Evolutionary conservation across 768 basidiomycete species (phyloP).

Genomic region (Hortiboletus campestris): DNA sequence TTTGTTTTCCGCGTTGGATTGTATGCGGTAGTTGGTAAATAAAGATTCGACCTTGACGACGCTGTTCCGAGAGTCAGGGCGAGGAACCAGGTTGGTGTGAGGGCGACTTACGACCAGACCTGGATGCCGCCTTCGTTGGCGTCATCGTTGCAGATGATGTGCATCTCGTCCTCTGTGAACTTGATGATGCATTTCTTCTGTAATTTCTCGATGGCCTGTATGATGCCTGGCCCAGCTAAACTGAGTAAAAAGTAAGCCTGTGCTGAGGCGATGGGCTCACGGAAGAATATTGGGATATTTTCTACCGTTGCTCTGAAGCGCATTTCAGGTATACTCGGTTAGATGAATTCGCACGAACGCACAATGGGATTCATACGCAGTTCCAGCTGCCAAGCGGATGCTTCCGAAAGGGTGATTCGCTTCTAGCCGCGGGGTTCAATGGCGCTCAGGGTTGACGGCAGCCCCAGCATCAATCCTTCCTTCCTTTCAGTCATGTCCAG

Average conservation of each 20-base stretch:
- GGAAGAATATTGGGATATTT: constrained; percentile 55
- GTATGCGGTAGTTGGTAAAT: constrained; percentile 78
- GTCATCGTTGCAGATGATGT: constrained; percentile 81
- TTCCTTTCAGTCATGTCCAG: constrained; percentile 51
- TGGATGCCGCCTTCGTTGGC: constrained; percentile 82
- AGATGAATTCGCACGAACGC: too few relatives aligned
- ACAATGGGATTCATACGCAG: too few relatives aligned
- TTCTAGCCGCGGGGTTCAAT: constrained; percentile 9
- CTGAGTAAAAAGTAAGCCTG: background rate
- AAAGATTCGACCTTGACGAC: constrained; percentile 66
- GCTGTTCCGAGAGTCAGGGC: constrained; percentile 32
- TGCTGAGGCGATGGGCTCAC: constrained; percentile 32
- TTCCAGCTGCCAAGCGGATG: constrained; percentile 1
- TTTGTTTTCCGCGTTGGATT: constrained; percentile 80
- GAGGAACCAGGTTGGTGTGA: constrained; percentile 31
- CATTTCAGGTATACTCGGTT: constrained; percentile 40
- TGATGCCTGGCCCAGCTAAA: constrained; percentile 49
- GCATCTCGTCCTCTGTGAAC: constrained; percentile 71
- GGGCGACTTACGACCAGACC: constrained; percentile 67
- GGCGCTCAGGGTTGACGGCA: constrained; percentile 2
- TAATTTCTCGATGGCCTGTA: constrained; percentile 79
- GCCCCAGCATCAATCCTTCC: constrained; percentile 14
- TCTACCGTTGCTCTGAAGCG: constrained; percentile 61
- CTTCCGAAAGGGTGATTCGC: constrained; percentile 20
- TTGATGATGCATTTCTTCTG: constrained; percentile 84